Evolutionary conservation across 495 filamentous ascomycete genomes (phyloP).

Genomic region (Neurospora discreta): DNA sequence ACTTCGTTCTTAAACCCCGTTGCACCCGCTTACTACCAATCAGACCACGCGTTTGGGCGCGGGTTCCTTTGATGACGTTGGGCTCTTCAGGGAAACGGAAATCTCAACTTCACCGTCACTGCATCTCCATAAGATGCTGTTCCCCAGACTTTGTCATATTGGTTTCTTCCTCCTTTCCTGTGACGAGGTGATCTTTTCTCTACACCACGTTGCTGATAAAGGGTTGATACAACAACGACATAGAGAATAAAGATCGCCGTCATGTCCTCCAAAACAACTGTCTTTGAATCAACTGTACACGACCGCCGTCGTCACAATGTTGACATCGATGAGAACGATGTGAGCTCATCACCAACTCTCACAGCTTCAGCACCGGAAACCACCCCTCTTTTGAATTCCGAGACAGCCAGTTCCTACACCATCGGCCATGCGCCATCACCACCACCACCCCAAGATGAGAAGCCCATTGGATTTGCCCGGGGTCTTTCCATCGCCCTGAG

Average conservation of each 20-base stretch:
- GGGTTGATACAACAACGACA: not conserved
- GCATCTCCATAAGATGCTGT: not conserved
- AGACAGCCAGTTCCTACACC: slow-evolving; percentile 12
- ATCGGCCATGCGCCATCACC: slow-evolving; percentile 6
- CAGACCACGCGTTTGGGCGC: not conserved
- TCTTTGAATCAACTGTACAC: not conserved
- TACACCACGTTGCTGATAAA: not conserved
- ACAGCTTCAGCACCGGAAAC: slow-evolving; percentile 20
- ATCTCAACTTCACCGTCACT: not conserved
- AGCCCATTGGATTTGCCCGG: slow-evolving; percentile 10
- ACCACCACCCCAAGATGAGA: not conserved
- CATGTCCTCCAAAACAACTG: not conserved
- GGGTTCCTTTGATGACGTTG: not conserved
- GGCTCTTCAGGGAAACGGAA: not conserved
- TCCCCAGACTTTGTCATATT: not conserved
- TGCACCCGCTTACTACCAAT: not conserved
- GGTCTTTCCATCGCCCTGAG: slow-evolving; percentile 24
- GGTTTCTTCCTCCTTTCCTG: not conserved
- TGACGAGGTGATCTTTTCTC: not conserved
- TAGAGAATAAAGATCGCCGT: not conserved
- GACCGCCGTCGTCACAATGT: not conserved
- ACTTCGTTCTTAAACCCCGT: not conserved
- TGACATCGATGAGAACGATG: not conserved
- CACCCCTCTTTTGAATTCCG: slow-evolving; percentile 28
- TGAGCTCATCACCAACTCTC: slow-evolving; percentile 9